Evolutionary conservation across 352 stramenopile genomes (phyloP).

Genomic region (Pythium aquatile): DNA sequence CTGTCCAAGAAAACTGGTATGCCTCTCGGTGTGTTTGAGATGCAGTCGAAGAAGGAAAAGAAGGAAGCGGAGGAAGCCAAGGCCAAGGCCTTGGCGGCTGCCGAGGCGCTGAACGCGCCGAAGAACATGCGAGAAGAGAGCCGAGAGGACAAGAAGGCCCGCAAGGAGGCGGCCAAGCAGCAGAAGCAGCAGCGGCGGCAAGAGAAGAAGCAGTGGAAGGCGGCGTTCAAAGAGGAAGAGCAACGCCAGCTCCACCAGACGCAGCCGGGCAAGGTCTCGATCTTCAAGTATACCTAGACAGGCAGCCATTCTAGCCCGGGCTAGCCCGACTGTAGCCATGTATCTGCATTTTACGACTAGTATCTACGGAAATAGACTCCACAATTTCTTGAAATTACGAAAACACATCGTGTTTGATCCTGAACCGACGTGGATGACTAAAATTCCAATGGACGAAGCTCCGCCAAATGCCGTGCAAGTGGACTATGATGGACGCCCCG

Average conservation of each 20-base stretch:
- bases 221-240: slow-evolving; percentile 93
- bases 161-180: slow-evolving; percentile 92
- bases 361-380: slow-evolving; percentile 12
- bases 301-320: neutral
- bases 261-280: slow-evolving; percentile 55
- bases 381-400: neutral
- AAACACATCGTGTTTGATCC: neutral
- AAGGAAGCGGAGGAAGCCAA: slow-evolving; percentile 11
- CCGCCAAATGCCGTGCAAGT: slow-evolving; percentile 2
- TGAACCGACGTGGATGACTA: neutral
- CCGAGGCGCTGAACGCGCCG: neutral
- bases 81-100: slow-evolving; percentile 1
- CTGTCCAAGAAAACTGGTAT: slow-evolving; percentile 95
- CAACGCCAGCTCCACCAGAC: slow-evolving; percentile 66
- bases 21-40: slow-evolving; percentile 90
- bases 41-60: slow-evolving; percentile 28
- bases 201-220: slow-evolving; percentile 95
- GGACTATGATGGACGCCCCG: slow-evolving; percentile 18
- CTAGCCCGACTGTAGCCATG: neutral
- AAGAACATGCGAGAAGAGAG: slow-evolving; percentile 83
- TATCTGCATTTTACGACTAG: slow-evolving; percentile 4
- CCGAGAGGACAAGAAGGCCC: slow-evolving; percentile 90
- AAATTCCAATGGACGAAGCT: neutral
- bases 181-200: slow-evolving; percentile 88
- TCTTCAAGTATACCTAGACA: slow-evolving; percentile 67